Percentiles rank a stretch among this genome's conserved stretches.
phyloP scores from a whole-genome alignment of 2,329 filamentous ascomycete genomes.

The Penicillium glabrum region DNA sequence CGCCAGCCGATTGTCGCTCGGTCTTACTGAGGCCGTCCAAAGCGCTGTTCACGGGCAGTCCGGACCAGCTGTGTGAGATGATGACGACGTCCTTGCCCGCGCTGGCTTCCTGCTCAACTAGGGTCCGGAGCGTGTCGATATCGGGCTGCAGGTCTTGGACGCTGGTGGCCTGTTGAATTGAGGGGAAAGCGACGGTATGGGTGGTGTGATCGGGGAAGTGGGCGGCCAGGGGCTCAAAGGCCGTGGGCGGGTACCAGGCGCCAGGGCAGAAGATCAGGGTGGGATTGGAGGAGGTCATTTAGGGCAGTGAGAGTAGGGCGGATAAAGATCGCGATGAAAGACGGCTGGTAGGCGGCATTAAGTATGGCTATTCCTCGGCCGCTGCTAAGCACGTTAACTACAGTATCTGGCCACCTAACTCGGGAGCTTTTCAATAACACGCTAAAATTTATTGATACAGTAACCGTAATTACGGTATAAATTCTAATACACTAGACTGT shows the following conservation, averaged over 20 bases:
- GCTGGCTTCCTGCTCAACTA: constrained; percentile 30
- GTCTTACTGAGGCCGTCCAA: constrained; percentile 32
- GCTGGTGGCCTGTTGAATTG: constrained; percentile 23
- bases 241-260: constrained; percentile 33
- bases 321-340: background rate
- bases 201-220: constrained; percentile 22
- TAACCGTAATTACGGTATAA: too few species aligned
- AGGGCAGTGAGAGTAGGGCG: constrained; percentile 3
- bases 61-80: constrained; percentile 38
- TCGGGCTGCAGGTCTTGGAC: constrained; percentile 28
- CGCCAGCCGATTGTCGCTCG: constrained; percentile 25
- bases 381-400: background rate
- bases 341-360: background rate
- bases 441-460: too few species aligned
- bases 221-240: constrained; percentile 27
- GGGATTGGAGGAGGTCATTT: constrained; percentile 19
- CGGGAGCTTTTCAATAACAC: too few species aligned
- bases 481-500: too few species aligned
- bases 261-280: constrained; percentile 32
- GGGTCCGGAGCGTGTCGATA: constrained; percentile 31
- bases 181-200: constrained; percentile 25
- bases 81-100: constrained; percentile 33
- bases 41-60: constrained; percentile 37
- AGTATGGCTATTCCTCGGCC: background rate
- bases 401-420: too few species aligned